These are phyloP conservation scores for Fusarium humuli DNA, from an alignment of 2,329 filamentous ascomycete species.

Conservation along the genomic window DNA sequence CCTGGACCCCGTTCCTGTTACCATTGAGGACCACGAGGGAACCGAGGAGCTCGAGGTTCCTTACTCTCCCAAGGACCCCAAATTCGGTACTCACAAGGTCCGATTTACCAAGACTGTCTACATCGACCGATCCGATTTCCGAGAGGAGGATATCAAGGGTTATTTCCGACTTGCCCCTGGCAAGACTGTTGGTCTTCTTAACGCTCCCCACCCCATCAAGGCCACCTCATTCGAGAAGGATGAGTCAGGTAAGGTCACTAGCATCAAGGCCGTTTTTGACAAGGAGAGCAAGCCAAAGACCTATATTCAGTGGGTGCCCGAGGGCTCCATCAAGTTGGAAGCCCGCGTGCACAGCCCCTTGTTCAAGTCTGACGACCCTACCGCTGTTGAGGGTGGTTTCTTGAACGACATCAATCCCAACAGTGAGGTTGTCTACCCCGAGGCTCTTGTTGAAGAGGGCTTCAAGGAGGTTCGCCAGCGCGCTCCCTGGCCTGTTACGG, in stretches of 20 bases:
- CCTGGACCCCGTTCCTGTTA: constrained; percentile 83
- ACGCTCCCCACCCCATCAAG: constrained; percentile 77
- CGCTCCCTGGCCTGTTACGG: constrained; percentile 85
- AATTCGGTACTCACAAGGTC: constrained; percentile 70
- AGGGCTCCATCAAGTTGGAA: constrained; percentile 75
- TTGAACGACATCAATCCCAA: constrained; percentile 86
- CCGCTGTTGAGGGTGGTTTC: constrained; percentile 81
- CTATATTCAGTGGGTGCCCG: constrained; percentile 89
- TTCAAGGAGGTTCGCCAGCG: constrained; percentile 79
- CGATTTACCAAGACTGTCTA: constrained; percentile 82
- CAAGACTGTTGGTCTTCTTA: constrained; percentile 80
- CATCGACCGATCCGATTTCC: constrained; percentile 86
- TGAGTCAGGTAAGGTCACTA: constrained; percentile 70
- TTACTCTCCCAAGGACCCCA: constrained; percentile 84
- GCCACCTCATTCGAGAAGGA: constrained; percentile 78
- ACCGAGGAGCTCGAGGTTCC: constrained; percentile 73
- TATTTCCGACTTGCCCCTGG: constrained; percentile 85
- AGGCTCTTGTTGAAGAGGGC: constrained; percentile 85
- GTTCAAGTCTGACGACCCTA: constrained; percentile 88
- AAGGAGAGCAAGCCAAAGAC: constrained; percentile 82
- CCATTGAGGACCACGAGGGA: constrained; percentile 80
- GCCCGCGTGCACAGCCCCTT: constrained; percentile 83
- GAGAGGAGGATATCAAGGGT: constrained; percentile 77
- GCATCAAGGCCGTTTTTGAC: constrained; percentile 73
- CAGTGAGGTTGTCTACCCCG: constrained; percentile 81